These are phyloP conservation scores for Suhomyces canberraensis DNA, from an alignment of 805 yeast species.

Conservation along the genomic window DNA sequence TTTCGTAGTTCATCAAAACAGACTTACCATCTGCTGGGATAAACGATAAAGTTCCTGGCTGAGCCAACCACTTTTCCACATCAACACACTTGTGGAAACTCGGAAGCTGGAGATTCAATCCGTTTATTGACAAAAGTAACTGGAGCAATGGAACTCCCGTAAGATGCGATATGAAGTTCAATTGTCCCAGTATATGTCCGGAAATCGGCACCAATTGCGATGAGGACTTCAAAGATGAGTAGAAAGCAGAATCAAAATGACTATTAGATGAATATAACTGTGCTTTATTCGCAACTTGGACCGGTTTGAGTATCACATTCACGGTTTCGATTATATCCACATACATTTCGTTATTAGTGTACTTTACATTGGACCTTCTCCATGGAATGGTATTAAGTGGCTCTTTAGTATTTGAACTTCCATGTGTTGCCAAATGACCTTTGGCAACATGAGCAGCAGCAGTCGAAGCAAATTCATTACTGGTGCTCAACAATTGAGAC, in stretches of 20 bases:
- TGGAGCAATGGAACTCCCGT: slow-evolving; percentile 75
- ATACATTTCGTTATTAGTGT: slow-evolving; percentile 79
- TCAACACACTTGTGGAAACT: slow-evolving; percentile 71
- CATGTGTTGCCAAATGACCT: not conserved
- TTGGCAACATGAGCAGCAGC: slow-evolving; percentile 18
- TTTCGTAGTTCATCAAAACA: slow-evolving; percentile 57
- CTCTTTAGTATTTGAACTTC: not conserved
- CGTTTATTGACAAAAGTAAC: slow-evolving; percentile 45
- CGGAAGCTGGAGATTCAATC: slow-evolving; percentile 52
- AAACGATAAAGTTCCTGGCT: slow-evolving; percentile 54
- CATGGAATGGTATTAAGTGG: slow-evolving; percentile 54
- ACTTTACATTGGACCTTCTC: slow-evolving; percentile 69
- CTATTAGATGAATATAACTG: slow-evolving; percentile 9
- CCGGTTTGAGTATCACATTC: slow-evolving; percentile 48
- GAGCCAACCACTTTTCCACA: slow-evolving; percentile 45
- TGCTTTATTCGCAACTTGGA: slow-evolving; percentile 9
- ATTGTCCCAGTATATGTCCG: slow-evolving; percentile 59
- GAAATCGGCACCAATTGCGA: slow-evolving; percentile 37
- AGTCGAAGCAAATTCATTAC: slow-evolving; percentile 30
- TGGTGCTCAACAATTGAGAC: slow-evolving; percentile 46
- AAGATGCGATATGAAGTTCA: slow-evolving; percentile 64
- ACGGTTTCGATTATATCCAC: slow-evolving; percentile 75
- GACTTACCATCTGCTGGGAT: slow-evolving; percentile 87
- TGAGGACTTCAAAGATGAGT: slow-evolving; percentile 13
- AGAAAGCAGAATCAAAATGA: slow-evolving; percentile 22